Conservation (phyloP, 306 rosid species). For the Spatholobus suberectus region DNA sequence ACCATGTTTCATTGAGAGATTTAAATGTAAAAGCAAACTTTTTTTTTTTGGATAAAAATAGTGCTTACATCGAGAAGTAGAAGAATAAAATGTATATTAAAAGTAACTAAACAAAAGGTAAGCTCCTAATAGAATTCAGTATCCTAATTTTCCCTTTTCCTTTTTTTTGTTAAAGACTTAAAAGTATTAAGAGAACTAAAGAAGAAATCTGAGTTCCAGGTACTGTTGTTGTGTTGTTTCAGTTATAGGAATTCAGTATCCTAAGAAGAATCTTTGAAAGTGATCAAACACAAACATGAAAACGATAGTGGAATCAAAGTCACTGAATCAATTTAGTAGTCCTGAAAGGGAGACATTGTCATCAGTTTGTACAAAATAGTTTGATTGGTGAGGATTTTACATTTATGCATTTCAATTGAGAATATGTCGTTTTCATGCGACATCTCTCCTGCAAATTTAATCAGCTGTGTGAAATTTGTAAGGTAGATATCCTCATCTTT, state of each 20-base stretch:
- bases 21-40: neutral
- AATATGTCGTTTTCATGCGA: constrained; percentile 43
- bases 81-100: neutral
- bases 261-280: constrained; percentile 21
- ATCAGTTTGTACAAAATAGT: constrained; percentile 34
- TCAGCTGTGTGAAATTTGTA: constrained; percentile 7
- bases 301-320: constrained; percentile 43
- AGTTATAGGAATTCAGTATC: constrained; percentile 35
- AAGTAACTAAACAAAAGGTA: too few species aligned
- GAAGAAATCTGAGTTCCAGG: neutral
- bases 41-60: neutral
- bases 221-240: constrained; percentile 8
- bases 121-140: too few species aligned
- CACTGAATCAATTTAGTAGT: constrained; percentile 44
- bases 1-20: neutral
- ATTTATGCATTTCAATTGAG: constrained; percentile 1
- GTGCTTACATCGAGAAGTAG: neutral
- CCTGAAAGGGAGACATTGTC: constrained; percentile 34
- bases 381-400: constrained; percentile 27
- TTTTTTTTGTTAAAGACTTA: neutral
- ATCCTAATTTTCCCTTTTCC: too few species aligned
- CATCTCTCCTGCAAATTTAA: constrained; percentile 29
- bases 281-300: constrained; percentile 37
- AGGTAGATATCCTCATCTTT: constrained; percentile 39
- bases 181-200: neutral